phyloP scores from a whole-genome alignment of 2,329 filamentous ascomycete species.

The Fusarium sp. region DNA sequence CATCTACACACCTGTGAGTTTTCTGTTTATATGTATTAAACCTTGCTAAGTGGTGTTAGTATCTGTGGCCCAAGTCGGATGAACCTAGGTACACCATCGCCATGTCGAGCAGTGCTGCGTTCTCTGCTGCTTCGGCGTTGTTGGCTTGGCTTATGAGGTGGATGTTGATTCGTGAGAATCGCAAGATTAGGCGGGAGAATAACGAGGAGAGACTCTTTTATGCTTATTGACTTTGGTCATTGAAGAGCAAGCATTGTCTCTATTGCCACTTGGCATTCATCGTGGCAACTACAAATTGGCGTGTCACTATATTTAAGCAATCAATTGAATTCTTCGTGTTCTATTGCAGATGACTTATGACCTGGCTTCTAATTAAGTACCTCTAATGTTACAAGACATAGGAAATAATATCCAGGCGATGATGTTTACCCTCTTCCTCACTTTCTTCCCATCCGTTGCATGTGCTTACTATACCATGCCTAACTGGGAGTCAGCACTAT shows the following conservation, averaged over 20 bases:
- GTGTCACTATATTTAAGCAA: background rate
- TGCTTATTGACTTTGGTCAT: background rate
- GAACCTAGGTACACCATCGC: slow-evolving; percentile 41
- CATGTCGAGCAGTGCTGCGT: slow-evolving; percentile 39
- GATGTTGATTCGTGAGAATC: slow-evolving; percentile 41
- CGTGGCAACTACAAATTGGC: background rate
- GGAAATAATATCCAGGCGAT: background rate
- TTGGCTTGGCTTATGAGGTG: slow-evolving; percentile 40
- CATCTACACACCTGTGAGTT: slow-evolving; percentile 30
- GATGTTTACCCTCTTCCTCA: background rate
- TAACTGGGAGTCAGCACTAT: background rate
- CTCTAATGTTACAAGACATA: background rate
- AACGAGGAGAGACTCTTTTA: slow-evolving; percentile 11
- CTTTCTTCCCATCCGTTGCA: slow-evolving; percentile 20
- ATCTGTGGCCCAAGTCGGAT: slow-evolving; percentile 53
- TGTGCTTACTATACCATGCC: slow-evolving; percentile 32
- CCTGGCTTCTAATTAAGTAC: background rate
- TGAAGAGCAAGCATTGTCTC: background rate
- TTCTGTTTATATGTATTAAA: too few relatives aligned
- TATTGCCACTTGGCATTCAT: background rate
- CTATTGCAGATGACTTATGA: background rate
- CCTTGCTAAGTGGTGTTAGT: too few relatives aligned
- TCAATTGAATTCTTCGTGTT: background rate
- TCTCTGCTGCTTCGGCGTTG: slow-evolving; percentile 39
- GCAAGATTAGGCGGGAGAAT: slow-evolving; percentile 27